Evolutionary conservation across 2,329 filamentous ascomycete species (phyloP), one percentile per base, ranked within the genome.

Genomic region (Cytospora paraplurivora): DNA sequence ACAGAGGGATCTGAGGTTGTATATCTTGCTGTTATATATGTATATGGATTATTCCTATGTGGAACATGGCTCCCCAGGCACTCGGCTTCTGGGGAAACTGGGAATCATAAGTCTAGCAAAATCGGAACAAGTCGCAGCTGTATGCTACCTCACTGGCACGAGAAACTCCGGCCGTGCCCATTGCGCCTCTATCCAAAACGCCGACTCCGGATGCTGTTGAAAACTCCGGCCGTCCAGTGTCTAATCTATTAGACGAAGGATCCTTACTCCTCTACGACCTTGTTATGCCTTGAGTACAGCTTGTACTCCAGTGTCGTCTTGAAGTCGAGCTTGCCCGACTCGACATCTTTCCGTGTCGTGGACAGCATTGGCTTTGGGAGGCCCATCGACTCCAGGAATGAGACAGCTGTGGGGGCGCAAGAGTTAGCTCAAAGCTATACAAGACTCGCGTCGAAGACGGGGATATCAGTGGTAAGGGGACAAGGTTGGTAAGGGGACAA

Each of bases 301-400:
- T 83, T 83, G 75, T 84, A 87, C 74, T 88, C 85, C 5, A 82
- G 75, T 11, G 80, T 81, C 52, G 78, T 84, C 65, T 80, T 80
- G 70, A 86, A 84, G 68, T 84, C 82, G 37, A 88, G 75, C 73
- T 85, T 85, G 56, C 84, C 82, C 69, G 79, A 77, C 76, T 88
- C 86, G 53, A 88, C 84, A 70, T 88, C 82, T 66, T 82, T 81
- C 59, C 86, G 77, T 2, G 85, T 88, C 3, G 79, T 81, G 1
- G 78, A 76, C 52, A 87, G 77, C 77, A 87, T 83, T 32, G 84
- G 82, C 70, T 82, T 79, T 0, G 86, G 85, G n/a, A 89, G 76
- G 56, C 86, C 86, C 86, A 88, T 89, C 6, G 84, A 86, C 71
- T 86, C 82, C 57, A 89, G 77, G 75, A 85, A 88, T 32, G 76